These are phyloP conservation scores for Pluteus cervinus DNA, from an alignment of 768 basidiomycete species.

Conservation along the genomic window DNA sequence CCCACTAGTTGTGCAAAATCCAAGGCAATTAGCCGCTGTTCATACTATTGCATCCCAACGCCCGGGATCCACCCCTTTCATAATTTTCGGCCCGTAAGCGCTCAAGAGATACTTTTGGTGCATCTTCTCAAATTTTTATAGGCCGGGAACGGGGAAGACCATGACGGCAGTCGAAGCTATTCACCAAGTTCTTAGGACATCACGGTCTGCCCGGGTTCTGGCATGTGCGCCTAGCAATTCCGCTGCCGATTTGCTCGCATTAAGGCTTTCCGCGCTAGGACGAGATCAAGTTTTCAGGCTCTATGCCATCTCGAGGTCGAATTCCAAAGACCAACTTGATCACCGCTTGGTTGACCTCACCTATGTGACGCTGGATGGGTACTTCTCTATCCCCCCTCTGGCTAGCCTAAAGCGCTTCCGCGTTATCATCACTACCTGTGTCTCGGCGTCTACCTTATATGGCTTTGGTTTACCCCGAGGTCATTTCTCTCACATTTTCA, in stretches of 20 bases:
- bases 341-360: constrained; percentile 34
- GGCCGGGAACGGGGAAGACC: constrained; percentile 65
- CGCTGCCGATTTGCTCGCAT: constrained; percentile 55
- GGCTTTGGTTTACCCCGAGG: constrained; percentile 55
- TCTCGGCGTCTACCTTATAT: constrained; percentile 50
- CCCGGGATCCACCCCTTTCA: constrained; percentile 46
- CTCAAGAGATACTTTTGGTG: neutral
- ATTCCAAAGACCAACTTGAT: constrained; percentile 37
- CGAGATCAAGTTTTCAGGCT: constrained; percentile 42
- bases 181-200: constrained; percentile 35
- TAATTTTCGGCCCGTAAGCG: constrained; percentile 59
- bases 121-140: constrained; percentile 13
- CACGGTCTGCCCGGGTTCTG: constrained; percentile 40
- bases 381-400: constrained; percentile 35
- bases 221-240: constrained; percentile 68
- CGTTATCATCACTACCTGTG: constrained; percentile 61
- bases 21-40: constrained; percentile 43
- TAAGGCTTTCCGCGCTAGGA: constrained; percentile 31
- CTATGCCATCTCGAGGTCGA: constrained; percentile 44
- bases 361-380: constrained; percentile 22
- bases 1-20: constrained; percentile 36
- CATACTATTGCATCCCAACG: constrained; percentile 35
- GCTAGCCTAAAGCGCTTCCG: constrained; percentile 33
- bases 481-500: constrained; percentile 62
- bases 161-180: constrained; percentile 59